These are phyloP conservation scores for Cucurbita moschata DNA, from an alignment of 306 rosid species.

Conservation along the genomic window DNA sequence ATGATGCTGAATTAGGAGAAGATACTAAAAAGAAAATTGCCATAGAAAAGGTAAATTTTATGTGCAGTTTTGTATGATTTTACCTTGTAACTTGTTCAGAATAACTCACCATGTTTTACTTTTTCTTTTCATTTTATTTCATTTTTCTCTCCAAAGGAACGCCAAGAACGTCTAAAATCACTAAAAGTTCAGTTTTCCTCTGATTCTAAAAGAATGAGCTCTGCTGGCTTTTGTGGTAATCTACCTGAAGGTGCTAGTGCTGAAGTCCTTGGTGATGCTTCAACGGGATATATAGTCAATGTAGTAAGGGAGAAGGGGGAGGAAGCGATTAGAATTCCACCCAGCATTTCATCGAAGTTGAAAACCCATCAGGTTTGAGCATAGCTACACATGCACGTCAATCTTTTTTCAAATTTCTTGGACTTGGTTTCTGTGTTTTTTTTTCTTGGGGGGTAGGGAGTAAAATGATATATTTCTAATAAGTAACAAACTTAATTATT, in stretches of 20 bases:
- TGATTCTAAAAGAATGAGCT: constrained; percentile 38
- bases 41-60: constrained; percentile 59
- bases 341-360: constrained; percentile 80
- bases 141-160: constrained; percentile 36
- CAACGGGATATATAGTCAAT: constrained; percentile 76
- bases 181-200: constrained; percentile 68
- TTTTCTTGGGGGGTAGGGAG: neutral
- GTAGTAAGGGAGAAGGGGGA: constrained; percentile 94
- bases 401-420: neutral
- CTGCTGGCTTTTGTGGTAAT: constrained; percentile 43
- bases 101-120: constrained; percentile 8
- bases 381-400: neutral
- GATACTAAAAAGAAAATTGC: constrained; percentile 91
- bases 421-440: neutral
- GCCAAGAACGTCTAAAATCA: constrained; percentile 85
- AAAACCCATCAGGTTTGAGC: constrained; percentile 75
- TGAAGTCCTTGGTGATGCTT: constrained; percentile 73
- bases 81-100: neutral
- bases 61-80: neutral
- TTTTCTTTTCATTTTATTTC: neutral
- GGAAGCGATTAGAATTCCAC: constrained; percentile 77
- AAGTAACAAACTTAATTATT: neutral
- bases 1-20: constrained; percentile 93
- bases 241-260: constrained; percentile 58
- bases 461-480: neutral